A percentile compares a stretch with the other conserved stretches of the same genome.
Conservation (phyloP, 345 rosid genomes). For the Aurinia saxatilis region DNA sequence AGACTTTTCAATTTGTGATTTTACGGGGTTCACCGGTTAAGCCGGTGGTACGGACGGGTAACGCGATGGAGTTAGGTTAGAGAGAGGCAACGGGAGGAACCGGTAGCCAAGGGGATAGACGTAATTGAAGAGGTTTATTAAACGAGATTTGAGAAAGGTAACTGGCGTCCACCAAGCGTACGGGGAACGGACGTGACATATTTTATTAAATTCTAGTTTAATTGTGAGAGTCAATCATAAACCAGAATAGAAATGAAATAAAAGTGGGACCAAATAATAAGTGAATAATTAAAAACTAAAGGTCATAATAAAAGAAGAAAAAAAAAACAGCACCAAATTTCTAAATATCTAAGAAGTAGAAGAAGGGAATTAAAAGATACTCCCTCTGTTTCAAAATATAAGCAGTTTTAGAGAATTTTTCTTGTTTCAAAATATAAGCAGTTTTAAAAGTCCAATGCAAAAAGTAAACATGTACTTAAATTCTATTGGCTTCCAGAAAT, state of each 20-base stretch:
- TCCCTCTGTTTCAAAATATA: too few species aligned
- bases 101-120: constrained; percentile 32
- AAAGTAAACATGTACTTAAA: too few species aligned
- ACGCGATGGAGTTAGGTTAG: constrained; percentile 25
- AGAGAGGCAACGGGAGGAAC: constrained; percentile 26
- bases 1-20: neutral
- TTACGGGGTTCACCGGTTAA: constrained; percentile 33
- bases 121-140: constrained; percentile 29
- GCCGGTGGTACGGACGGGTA: constrained; percentile 31
- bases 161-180: constrained; percentile 51
- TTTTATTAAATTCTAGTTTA: constrained; percentile 37
- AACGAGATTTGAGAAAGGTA: constrained; percentile 26
- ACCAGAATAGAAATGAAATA: neutral
- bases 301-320: too few species aligned
- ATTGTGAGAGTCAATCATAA: constrained; percentile 41
- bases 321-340: neutral
- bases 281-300: neutral
- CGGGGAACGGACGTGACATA: constrained; percentile 43
- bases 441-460: too few species aligned
- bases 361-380: neutral
- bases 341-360: neutral
- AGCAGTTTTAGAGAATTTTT: too few species aligned
- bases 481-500: too few species aligned
- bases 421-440: too few species aligned
- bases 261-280: constrained; percentile 19